phyloP scores from a whole-genome alignment of 1,284 basidiomycete species.

The Trichosporon sp. region DNA sequence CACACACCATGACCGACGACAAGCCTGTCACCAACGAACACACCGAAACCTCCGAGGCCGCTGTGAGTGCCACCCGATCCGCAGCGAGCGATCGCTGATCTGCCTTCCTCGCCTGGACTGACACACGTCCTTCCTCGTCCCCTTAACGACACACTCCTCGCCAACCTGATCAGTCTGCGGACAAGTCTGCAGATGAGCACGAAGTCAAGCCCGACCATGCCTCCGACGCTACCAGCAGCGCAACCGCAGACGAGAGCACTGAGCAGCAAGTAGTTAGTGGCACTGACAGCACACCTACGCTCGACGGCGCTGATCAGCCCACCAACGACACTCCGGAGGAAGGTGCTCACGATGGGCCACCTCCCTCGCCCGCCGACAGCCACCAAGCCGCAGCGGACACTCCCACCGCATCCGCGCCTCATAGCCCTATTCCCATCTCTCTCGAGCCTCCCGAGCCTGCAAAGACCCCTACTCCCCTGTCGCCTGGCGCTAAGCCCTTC shows the following conservation, averaged over 20 bases:
- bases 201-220: background rate
- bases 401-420: background rate
- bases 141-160: no score
- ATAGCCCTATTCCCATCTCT: background rate
- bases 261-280: background rate
- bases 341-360: background rate
- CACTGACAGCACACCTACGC: no score
- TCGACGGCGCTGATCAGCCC: background rate
- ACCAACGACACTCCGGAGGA: background rate
- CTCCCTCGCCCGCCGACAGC: background rate
- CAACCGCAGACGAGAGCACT: background rate
- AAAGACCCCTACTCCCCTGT: constrained; percentile 7
- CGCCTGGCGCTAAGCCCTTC: constrained; percentile 4
- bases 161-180: no score
- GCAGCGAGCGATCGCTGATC: background rate
- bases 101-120: background rate
- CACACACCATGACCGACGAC: background rate
- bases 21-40: background rate
- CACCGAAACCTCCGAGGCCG: background rate
- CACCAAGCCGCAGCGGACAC: background rate
- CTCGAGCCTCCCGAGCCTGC: constrained; percentile 6
- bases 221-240: background rate
- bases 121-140: background rate
- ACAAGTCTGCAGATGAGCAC: background rate
- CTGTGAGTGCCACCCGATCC: background rate